Evolutionary conservation across 148 eudicot genomes (phyloP).

Genomic region (Oxyria digyna): DNA sequence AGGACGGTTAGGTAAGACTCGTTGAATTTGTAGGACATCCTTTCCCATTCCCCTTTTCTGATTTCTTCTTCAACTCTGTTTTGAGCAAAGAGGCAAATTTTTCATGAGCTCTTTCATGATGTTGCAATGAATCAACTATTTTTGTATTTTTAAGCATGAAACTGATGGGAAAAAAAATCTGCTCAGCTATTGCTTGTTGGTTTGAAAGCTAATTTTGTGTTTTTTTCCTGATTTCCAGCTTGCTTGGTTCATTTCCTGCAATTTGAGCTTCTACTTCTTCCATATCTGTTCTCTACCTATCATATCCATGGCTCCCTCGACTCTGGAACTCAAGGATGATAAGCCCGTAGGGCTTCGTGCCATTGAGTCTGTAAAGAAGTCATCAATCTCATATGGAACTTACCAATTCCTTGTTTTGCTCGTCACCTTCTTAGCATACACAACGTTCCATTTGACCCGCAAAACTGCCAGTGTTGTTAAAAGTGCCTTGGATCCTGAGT

Average conservation of each 20-base stretch:
- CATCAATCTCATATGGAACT: slow-evolving; percentile 50
- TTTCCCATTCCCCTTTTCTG: background rate
- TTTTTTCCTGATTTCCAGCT: slow-evolving; percentile 15
- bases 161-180: background rate
- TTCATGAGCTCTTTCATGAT: background rate
- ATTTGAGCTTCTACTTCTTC: slow-evolving; percentile 4
- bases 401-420: slow-evolving; percentile 68
- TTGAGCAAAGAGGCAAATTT: background rate
- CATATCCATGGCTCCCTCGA: slow-evolving; percentile 32
- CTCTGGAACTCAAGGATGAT: slow-evolving; percentile 21
- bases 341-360: slow-evolving; percentile 57
- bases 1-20: background rate
- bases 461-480: slow-evolving; percentile 83
- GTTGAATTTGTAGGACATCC: background rate
- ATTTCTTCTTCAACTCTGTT: no score
- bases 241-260: slow-evolving; percentile 14
- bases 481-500: slow-evolving; percentile 75
- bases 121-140: background rate
- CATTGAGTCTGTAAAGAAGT: slow-evolving; percentile 35
- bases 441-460: slow-evolving; percentile 66
- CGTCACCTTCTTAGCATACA: slow-evolving; percentile 67
- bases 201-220: background rate
- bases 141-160: background rate
- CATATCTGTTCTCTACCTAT: slow-evolving; percentile 10
- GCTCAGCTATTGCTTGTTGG: background rate